These are phyloP conservation scores for Dictyostelium firmibasis DNA, from an alignment of 78 protist genomes.

Conservation along the genomic window DNA sequence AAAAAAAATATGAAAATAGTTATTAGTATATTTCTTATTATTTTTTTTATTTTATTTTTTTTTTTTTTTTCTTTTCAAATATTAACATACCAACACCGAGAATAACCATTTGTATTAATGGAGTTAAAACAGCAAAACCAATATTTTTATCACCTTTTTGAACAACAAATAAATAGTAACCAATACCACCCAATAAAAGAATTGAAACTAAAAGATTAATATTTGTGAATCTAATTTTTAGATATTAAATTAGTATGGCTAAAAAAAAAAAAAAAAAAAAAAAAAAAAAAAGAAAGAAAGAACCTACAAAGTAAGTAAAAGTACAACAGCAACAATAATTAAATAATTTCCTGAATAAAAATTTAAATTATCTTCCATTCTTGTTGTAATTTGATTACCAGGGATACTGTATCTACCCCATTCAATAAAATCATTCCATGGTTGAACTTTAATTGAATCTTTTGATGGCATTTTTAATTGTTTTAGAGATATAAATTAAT, in stretches of 20 bases:
- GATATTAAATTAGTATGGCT: background rate
- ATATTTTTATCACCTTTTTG: background rate
- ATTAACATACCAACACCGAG: slow-evolving; percentile 9
- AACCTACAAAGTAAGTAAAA: slow-evolving; percentile 52
- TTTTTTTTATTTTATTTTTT: background rate
- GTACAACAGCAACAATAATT: slow-evolving; percentile 21
- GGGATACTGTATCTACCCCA: slow-evolving; percentile 17
- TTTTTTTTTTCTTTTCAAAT: background rate
- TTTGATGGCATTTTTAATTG: background rate
- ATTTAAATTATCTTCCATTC: slow-evolving; percentile 25
- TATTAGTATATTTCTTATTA: background rate
- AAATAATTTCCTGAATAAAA: slow-evolving; percentile 55
- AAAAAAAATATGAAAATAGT: background rate
- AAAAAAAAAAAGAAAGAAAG: background rate
- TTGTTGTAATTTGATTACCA: slow-evolving; percentile 4
- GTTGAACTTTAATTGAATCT: background rate
- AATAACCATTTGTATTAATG: background rate
- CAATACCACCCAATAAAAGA: slow-evolving; percentile 12
- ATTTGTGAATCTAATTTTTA: slow-evolving; percentile 37
- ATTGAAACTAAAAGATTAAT: slow-evolving; percentile 31
- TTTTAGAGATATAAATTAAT: no score
- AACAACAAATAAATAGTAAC: background rate
- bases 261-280: no score
- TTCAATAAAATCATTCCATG: slow-evolving; percentile 47
- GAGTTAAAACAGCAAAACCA: slow-evolving; percentile 9